phyloP scores from a whole-genome alignment of 176 grass and related monocot genomes.

The Sorghum bicolor region DNA sequence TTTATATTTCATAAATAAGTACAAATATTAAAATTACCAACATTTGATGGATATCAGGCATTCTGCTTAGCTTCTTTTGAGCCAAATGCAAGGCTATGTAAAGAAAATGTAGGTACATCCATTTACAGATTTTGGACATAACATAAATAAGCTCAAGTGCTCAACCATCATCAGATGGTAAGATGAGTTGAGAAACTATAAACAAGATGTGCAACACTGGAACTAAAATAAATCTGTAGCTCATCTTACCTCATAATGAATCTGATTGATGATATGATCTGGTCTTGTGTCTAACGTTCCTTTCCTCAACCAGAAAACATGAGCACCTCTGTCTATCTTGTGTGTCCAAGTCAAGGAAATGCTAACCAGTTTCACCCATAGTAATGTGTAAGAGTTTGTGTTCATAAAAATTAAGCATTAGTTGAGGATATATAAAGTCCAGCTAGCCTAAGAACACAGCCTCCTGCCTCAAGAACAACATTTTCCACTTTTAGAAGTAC shows the following conservation, averaged over 20 bases:
- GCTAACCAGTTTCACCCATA: background rate
- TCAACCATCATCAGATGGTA: background rate
- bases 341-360: slow-evolving; percentile 58
- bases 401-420: background rate
- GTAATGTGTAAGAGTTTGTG: background rate
- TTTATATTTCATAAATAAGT: background rate
- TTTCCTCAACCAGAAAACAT: slow-evolving; percentile 78
- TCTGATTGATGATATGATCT: slow-evolving; percentile 89
- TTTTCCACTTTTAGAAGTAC: slow-evolving; percentile 85
- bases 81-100: background rate
- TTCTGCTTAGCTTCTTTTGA: background rate
- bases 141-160: background rate
- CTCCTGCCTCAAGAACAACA: slow-evolving; percentile 62
- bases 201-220: background rate
- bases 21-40: background rate
- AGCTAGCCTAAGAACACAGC: slow-evolving; percentile 86
- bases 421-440: slow-evolving; percentile 94
- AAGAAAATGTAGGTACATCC: background rate
- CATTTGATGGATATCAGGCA: background rate
- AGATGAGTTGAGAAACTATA: background rate
- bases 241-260: slow-evolving; percentile 88
- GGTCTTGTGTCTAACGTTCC: slow-evolving; percentile 64
- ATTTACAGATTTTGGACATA: background rate
- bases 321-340: slow-evolving; percentile 96
- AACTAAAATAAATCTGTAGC: slow-evolving; percentile 10